These are phyloP conservation scores for Aechmea fasciata DNA, from an alignment of 176 grass and related monocot genomes.

Conservation along the genomic window DNA sequence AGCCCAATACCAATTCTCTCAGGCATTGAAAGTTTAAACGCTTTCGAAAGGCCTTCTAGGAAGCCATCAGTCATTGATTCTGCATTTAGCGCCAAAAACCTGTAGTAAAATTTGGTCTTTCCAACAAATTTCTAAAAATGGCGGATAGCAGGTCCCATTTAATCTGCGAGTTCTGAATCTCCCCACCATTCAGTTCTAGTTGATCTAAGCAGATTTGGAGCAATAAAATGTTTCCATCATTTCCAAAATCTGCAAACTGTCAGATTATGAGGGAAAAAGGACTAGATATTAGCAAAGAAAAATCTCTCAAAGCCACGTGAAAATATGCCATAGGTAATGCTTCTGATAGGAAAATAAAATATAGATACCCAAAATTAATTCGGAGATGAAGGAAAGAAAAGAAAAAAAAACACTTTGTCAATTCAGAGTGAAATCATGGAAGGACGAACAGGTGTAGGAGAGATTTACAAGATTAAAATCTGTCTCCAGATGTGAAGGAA, in stretches of 20 bases:
- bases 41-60: conserved; percentile 58
- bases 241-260: conserved; percentile 64
- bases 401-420: background rate
- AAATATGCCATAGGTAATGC: background rate
- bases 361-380: too few relatives aligned
- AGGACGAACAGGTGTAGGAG: too few relatives aligned
- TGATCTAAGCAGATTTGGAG: conserved; percentile 73
- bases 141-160: conserved; percentile 37
- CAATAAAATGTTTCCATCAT: conserved; percentile 54
- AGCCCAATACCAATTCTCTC: conserved; percentile 69
- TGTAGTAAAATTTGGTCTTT: conserved; percentile 57
- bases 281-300: background rate
- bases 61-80: conserved; percentile 36
- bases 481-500: too few relatives aligned
- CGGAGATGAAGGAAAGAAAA: background rate
- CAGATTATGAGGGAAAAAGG: conserved; percentile 20
- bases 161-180: conserved; percentile 23
- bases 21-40: conserved; percentile 45
- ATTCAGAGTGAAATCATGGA: background rate
- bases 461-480: too few relatives aligned
- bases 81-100: conserved; percentile 51
- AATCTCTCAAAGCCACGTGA: conserved; percentile 1
- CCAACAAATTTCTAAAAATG: conserved; percentile 60
- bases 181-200: conserved; percentile 28
- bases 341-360: too few relatives aligned